Conservation (phyloP, 139 green algal species). For the Asterochloris erici region DNA sequence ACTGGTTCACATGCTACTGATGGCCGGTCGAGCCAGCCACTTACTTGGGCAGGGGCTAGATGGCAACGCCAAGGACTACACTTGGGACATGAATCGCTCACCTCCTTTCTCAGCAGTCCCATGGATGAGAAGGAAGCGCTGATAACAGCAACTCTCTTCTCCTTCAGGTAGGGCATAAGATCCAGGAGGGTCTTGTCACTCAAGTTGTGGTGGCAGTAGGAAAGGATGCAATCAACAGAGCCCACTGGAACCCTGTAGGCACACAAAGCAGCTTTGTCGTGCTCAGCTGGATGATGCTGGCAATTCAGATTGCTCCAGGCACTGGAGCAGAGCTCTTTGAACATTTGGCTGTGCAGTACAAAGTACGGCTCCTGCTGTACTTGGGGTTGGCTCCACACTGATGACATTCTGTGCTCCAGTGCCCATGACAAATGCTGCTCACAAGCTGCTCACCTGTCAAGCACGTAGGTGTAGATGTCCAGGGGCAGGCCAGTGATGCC, state of each 20-base stretch:
- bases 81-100: background rate
- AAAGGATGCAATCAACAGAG: constrained; percentile 80
- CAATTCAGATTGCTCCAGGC: no score
- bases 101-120: constrained; percentile 81
- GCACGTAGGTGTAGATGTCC: constrained; percentile 68
- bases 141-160: constrained; percentile 80
- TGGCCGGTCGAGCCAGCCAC: background rate
- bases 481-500: constrained; percentile 93
- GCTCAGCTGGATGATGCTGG: no score
- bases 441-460: constrained; percentile 55
- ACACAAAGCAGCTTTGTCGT: no score
- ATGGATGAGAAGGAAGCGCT: constrained; percentile 84
- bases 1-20: background rate
- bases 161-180: constrained; percentile 58
- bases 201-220: constrained; percentile 92
- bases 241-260: constrained; percentile 47
- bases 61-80: background rate
- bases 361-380: no score
- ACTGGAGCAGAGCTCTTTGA: no score
- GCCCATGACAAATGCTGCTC: no score
- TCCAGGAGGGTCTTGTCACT: constrained; percentile 71
- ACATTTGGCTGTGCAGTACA: no score
- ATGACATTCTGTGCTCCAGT: no score
- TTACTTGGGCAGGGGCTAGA: no score
- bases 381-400: no score